Evolutionary conservation across 2,329 filamentous ascomycete genomes (phyloP).

Genomic region (Cladosporium sp.): DNA sequence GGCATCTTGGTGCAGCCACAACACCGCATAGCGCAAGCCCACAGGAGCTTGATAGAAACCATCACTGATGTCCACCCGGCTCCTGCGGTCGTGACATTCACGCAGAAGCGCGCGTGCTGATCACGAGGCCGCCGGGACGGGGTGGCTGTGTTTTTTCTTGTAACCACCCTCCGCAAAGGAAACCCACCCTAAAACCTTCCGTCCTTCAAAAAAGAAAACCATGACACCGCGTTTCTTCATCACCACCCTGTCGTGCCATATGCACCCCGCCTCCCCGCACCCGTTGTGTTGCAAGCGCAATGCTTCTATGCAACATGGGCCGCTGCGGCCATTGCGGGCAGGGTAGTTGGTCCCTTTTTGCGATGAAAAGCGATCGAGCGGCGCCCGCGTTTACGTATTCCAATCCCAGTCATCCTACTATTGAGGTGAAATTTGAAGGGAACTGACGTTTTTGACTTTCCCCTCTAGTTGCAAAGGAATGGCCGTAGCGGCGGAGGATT

Average conservation of each 20-base stretch:
- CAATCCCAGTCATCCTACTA: not conserved
- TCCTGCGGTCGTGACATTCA: constrained; percentile 1
- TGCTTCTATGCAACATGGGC: not conserved
- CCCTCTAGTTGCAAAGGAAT: no score
- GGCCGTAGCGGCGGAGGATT: no score
- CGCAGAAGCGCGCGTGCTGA: not conserved
- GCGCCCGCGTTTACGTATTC: no score
- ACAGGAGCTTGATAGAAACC: not conserved
- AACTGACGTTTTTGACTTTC: no score
- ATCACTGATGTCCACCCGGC: not conserved
- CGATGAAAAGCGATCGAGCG: no score
- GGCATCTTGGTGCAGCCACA: constrained; percentile 6
- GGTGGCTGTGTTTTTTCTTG: not conserved
- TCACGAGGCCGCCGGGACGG: not conserved
- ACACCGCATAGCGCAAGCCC: not conserved
- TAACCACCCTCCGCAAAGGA: not conserved
- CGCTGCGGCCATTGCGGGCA: not conserved
- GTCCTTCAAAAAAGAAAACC: not conserved
- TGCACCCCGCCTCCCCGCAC: constrained; percentile 9
- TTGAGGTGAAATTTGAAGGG: no score
- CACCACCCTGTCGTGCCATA: no score
- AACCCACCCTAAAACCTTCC: constrained; percentile 6
- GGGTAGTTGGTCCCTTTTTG: not conserved
- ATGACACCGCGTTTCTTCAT: constrained; percentile 3
- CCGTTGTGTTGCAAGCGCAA: not conserved